Base-by-base conservation (phyloP, 306 rosid species). In the Elaeagnus macrophylla region DNA sequence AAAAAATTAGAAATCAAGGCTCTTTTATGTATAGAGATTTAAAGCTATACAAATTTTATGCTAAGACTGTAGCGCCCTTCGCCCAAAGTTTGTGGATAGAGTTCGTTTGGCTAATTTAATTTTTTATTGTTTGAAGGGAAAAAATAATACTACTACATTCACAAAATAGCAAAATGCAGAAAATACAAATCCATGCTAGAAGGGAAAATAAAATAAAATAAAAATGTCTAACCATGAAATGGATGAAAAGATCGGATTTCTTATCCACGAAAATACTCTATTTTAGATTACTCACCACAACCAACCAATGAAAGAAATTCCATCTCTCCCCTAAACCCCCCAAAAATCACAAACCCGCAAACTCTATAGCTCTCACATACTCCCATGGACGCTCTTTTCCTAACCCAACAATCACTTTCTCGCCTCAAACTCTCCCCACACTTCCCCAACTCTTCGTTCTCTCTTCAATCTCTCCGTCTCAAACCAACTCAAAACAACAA, bases 321-420 rank as follows among this genome's bases (percentile, higher is more conserved):
- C 7, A 39, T 13, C 15, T 43, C 53, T 37, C 36, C 56, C 46
- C 62, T 17, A 3, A 12, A 0, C 12, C 7, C 35, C 16, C 32
- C 2, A 25, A 20, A 25, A 43, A 20, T 47, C 47, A 7, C 9
- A 17, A 15, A 6, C 43, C 47, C 57, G 8, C 59, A 16, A 44
- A 19, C 12, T 10, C 39, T 8, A 44, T 19, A 35, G 1, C 14
- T 13, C 7, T 35, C 16, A 60, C 1, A 57, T 12, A 3, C 55
- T 51, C 35, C 71, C 56, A 86, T 90, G 97, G 94, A 90, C 14
- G 75, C 95, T 53, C 48, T 90, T 1, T 69, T 82, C 61, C 17
- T 78, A 0, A 68, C 75, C 55, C 84, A 25, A 25, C 32, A 83
- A 15, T 77, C 94, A 39, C 65, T 76, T 79, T 66, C 94, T 53